Conservation (phyloP, 176 grass and related monocot species). For the Thinopyrum elongatum region DNA sequence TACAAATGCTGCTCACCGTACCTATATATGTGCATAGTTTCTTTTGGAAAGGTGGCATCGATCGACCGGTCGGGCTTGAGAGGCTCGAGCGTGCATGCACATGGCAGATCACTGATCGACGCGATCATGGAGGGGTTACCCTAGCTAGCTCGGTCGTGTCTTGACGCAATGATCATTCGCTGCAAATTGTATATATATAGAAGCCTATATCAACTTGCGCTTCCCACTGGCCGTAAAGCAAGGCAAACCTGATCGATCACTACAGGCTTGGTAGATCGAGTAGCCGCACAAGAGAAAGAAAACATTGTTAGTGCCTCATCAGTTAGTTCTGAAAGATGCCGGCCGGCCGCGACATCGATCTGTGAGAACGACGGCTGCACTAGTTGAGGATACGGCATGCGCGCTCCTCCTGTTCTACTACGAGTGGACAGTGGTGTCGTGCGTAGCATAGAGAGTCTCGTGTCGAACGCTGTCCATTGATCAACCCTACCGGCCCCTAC, state of each 20-base stretch:
- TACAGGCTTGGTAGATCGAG: background rate
- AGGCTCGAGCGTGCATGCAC: background rate
- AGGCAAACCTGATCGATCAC: background rate
- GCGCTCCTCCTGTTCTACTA: background rate
- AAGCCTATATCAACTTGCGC: constrained; percentile 31
- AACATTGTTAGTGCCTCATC: constrained; percentile 14
- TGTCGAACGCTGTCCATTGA: background rate
- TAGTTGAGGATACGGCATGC: background rate
- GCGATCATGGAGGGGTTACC: background rate
- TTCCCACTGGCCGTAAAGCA: constrained; percentile 15
- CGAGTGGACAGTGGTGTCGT: background rate
- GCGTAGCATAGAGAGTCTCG: background rate
- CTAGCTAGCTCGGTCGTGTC: background rate
- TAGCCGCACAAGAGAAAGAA: constrained; percentile 15
- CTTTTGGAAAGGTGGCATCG: background rate
- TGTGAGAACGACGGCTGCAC: constrained; percentile 15
- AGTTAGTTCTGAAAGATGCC: background rate
- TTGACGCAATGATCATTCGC: background rate
- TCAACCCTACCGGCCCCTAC: background rate
- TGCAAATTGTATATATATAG: constrained; percentile 20
- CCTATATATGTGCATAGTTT: background rate
- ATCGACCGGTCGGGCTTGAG: background rate
- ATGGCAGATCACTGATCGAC: background rate
- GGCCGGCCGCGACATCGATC: too few relatives aligned
- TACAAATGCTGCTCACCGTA: background rate